Evolutionary conservation across 768 basidiomycete genomes (phyloP), one percentile per base, ranked within the genome.

Genomic region (Podaxis pistillaris): DNA sequence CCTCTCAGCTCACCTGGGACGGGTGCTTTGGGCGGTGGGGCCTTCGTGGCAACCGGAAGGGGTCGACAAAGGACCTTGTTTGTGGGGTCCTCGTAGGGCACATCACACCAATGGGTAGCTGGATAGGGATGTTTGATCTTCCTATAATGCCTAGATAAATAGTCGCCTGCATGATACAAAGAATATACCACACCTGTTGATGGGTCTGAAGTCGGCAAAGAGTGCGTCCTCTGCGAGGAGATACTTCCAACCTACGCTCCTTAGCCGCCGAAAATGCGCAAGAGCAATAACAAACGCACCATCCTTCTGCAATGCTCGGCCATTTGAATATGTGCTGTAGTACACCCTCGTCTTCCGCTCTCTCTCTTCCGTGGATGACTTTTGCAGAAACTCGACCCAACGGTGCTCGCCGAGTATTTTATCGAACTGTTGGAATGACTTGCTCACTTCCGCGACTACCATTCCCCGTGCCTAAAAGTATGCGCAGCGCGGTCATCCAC

Each of bases 341-440:
- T 78, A 86, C 17, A 84, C 74, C 69, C 76, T 70, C 9, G 76
- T 75, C 8, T 74, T 71, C 30, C 75, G 67, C 0, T 68, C 70
- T 15, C 66, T 66, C 66, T 84, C 81, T 37, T 81, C 76, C 0
- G 63, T 63, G 4, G 56, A 69, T 1, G 81, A 79, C 4, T 75
- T 72, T 64, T 69, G 74, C 17, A 86, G 69, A 57, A 85, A 78
- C 33, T 81, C 75, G 19, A 57, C 59, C 83, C 83, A 85, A 15
- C 74, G 73, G 64, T 86, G 84, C 65, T 83, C 82, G 58, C 83
- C 84, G 1, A 86, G 71, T 13, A 86, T 65, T 13, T 68, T 68
- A 24, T 75, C 70, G 17, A 75, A 72, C 49, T 75, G 68, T 17
- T 66, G 66, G 55, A 73, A 80, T 3, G 67, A 66, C 60, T 78